Conservation (phyloP, 495 filamentous ascomycete genomes). For the Penicillium bialowiezense region DNA sequence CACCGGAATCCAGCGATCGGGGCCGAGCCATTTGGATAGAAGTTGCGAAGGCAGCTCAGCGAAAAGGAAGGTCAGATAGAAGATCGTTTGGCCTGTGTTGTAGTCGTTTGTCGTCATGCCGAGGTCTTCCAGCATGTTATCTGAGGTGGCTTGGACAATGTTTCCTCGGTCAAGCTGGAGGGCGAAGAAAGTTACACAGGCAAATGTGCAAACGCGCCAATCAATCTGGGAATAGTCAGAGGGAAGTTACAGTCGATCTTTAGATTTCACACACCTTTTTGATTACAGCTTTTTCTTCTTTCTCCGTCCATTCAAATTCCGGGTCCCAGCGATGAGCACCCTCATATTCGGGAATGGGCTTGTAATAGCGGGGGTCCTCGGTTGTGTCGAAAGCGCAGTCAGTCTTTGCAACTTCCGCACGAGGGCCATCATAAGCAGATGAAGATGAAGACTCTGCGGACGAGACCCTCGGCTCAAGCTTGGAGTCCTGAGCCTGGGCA, state of each 20-base stretch:
- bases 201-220: constrained; percentile 56
- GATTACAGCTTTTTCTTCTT: constrained; percentile 66
- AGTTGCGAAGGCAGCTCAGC: constrained; percentile 75
- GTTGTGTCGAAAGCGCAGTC: constrained; percentile 38
- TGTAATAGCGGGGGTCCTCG: constrained; percentile 48
- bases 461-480: constrained; percentile 7
- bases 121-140: constrained; percentile 63
- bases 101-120: constrained; percentile 71
- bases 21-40: constrained; percentile 69
- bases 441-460: constrained; percentile 24
- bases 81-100: constrained; percentile 75
- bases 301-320: constrained; percentile 64
- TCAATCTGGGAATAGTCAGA: constrained; percentile 43
- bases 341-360: constrained; percentile 62
- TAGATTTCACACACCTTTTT: constrained; percentile 49
- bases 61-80: constrained; percentile 60
- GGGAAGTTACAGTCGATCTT: neutral
- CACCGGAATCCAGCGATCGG: constrained; percentile 80
- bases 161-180: constrained; percentile 80
- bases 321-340: constrained; percentile 76
- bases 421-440: constrained; percentile 14
- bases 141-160: constrained; percentile 65
- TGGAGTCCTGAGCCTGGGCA: constrained; percentile 5
- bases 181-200: constrained; percentile 79
- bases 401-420: constrained; percentile 12